phyloP scores from a whole-genome alignment of 345 rosid species.

The Aurinia saxatilis region DNA sequence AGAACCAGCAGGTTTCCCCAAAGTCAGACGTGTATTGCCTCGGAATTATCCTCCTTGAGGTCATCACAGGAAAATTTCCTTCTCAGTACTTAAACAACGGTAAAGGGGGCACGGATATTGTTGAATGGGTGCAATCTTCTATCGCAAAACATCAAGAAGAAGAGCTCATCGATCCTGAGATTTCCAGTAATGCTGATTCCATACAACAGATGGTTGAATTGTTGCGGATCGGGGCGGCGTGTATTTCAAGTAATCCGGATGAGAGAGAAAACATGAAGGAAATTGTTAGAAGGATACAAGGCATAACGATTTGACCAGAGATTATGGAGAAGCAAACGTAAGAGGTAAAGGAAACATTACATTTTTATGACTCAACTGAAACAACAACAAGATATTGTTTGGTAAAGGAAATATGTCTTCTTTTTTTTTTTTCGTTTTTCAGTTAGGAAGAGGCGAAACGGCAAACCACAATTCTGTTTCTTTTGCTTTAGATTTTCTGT shows the following conservation, averaged over 20 bases:
- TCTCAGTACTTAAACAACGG: slow-evolving; percentile 51
- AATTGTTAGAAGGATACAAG: slow-evolving; percentile 49
- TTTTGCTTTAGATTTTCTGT: neutral
- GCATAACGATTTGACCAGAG: slow-evolving; percentile 20
- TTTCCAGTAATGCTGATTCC: slow-evolving; percentile 32
- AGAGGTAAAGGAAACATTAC: slow-evolving; percentile 1
- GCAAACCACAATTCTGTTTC: neutral
- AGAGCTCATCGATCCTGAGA: slow-evolving; percentile 69
- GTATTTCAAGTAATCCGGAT: slow-evolving; percentile 43
- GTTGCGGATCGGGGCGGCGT: slow-evolving; percentile 49
- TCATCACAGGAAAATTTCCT: slow-evolving; percentile 68
- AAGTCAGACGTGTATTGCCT: slow-evolving; percentile 73
- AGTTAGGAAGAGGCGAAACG: slow-evolving; percentile 4
- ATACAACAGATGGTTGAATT: slow-evolving; percentile 37
- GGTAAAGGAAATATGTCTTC: neutral
- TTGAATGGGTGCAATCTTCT: slow-evolving; percentile 48
- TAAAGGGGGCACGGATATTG: slow-evolving; percentile 51
- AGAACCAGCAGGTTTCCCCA: slow-evolving; percentile 39
- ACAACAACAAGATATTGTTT: neutral
- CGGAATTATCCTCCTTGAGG: slow-evolving; percentile 66
- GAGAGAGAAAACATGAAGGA: slow-evolving; percentile 44
- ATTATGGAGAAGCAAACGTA: neutral
- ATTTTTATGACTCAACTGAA: neutral
- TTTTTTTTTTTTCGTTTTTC: neutral
- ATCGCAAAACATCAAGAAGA: slow-evolving; percentile 31